Evolutionary conservation across 306 rosid genomes (phyloP).

Genomic region (Castanospermum australe): DNA sequence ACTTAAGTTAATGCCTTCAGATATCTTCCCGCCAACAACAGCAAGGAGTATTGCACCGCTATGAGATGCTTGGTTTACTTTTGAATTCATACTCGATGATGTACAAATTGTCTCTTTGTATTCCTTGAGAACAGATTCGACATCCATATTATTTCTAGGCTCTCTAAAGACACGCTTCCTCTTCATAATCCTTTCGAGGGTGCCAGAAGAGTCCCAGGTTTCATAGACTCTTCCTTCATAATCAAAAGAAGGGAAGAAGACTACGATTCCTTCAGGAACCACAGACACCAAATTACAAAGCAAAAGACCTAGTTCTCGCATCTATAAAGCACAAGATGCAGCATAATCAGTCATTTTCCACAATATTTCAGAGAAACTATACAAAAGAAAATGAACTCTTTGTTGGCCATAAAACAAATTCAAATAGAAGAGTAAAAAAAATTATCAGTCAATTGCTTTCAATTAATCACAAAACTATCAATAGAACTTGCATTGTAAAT

Average conservation of each 20-base stretch:
- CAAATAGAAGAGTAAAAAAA: neutral
- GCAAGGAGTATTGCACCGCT: slow-evolving; percentile 82
- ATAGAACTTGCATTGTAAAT: neutral
- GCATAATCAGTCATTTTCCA: slow-evolving; percentile 20
- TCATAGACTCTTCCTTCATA: slow-evolving; percentile 75
- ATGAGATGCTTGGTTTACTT: slow-evolving; percentile 46
- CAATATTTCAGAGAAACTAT: neutral
- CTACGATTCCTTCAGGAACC: slow-evolving; percentile 89
- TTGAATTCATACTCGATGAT: slow-evolving; percentile 40
- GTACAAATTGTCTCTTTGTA: slow-evolving; percentile 65
- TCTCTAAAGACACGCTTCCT: slow-evolving; percentile 83
- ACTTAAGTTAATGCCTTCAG: slow-evolving; percentile 96
- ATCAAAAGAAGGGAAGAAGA: slow-evolving; percentile 95
- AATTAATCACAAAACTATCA: neutral
- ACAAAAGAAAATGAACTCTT: neutral
- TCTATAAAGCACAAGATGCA: slow-evolving; percentile 47
- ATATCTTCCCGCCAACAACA: slow-evolving; percentile 92
- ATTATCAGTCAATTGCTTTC: neutral
- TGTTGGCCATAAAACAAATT: neutral
- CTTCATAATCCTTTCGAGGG: slow-evolving; percentile 75
- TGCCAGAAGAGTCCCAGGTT: slow-evolving; percentile 80
- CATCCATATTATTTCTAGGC: slow-evolving; percentile 79
- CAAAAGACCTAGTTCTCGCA: slow-evolving; percentile 79
- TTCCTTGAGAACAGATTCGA: slow-evolving; percentile 80
- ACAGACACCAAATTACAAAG: slow-evolving; percentile 76